Base-by-base conservation (phyloP, 805 yeast species). In the Candida dajiaensis region DNA sequence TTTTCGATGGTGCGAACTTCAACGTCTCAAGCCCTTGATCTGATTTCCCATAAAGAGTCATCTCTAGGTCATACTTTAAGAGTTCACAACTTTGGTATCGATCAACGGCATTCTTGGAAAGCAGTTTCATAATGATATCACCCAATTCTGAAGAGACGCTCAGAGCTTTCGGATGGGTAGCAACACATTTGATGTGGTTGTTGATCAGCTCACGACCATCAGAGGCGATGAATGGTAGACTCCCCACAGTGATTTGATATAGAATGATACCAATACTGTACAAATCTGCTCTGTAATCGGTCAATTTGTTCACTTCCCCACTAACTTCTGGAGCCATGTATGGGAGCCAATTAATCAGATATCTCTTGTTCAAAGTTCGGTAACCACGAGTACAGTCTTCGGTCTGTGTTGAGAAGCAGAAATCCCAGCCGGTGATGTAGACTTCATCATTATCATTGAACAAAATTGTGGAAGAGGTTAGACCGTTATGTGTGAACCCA, bases 241-340 rank as follows among this genome's bases (percentile, higher is more conserved):
- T 58, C 1, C 79, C 77, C 15, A 73, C 66, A 12, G 76, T 46
- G n/a, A 73, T 47, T 44, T 76, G 78, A 50, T 77, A 76, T 18
- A 77, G 47, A 8, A 76, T 69, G n/a, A 76, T 66, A 33, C 81
- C 81, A 10, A 74, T 43, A 25, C 76, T 66, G 56, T 76, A 77
- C 41, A 74, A 64, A 54, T 77, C 81, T 0, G 80, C 66, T 41
- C 77, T 62, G 52, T 61, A 69, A 49, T 76, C 79, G 19, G 72
- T 74, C 5, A 66, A 57, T 13, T 66, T 56, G 26, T 61, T 61
- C 15, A 55, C 55, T 23, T 67, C 69, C 1, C 76, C 72, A 21
- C 74, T 67, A 6, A 70, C 65, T 55, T 77, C 81, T 1, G 81
- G 81, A 1, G 80, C 71, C 50, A 74, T 68, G 51, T 70, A 77